Base-by-base conservation (phyloP, 768 basidiomycete species). In the Xerocomus spinulosus region DNA sequence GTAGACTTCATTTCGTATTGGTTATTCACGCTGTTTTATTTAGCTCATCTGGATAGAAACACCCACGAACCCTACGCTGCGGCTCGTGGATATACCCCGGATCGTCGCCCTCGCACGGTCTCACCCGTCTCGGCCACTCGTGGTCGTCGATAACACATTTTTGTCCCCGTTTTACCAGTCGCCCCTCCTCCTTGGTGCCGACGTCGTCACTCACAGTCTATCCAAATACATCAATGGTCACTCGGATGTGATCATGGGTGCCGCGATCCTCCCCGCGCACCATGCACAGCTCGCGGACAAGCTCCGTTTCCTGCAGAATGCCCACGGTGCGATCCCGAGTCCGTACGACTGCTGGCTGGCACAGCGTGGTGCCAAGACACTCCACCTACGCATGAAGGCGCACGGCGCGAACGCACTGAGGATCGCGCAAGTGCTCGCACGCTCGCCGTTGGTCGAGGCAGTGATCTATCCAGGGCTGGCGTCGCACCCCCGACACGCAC, bases 141-240 rank as follows among this genome's bases (percentile, higher is more conserved):
- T 99, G 13, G 79, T 94, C 39, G 87, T 97, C 37, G 94, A 97
- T 74, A 92, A 89, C 71, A 96, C 93, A 20, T 96, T 95, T 78
- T 76, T 92, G 33, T 94, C 92, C 0, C 91, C 95, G 0, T 97
- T 83, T 72, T 97, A 86, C 73, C 79, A 82, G 32, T 91, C 90
- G 0, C 94, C 94, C 0, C 81, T 97, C 28, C 77, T 86, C 47
- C 83, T 80, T 23, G 81, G 86, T 13, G 95, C 92, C 13, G 92
- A 95, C 63, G 72, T 96, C 55, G 88, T 92, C 55, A 52, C 92
- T 5, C 92, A 96, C 73, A 79, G 75, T 20, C 73, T 93, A 34
- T 91, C 85, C 0, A 96, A 98, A 68, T 96, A 95, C 71, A 74
- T 95, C 61, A 90, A 92, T 62, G 95, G 95, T 0, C 94, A 96